Base-by-base conservation (phyloP, 768 basidiomycete species). In the Mycena rebaudengoi region DNA sequence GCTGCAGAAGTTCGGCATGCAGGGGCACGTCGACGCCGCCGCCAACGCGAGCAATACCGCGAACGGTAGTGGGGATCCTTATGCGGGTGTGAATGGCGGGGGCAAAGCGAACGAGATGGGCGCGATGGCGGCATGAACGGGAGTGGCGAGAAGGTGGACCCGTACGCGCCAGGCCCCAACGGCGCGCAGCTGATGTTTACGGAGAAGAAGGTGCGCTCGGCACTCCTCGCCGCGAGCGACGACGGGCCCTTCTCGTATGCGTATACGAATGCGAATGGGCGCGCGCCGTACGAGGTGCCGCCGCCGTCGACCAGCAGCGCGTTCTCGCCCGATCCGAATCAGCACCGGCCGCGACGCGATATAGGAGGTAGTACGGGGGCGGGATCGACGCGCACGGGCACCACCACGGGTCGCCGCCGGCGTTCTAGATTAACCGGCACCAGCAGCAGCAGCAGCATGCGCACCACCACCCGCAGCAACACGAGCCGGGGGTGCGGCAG, bases 241-340 rank as follows among this genome's bases (percentile, higher is more conserved):
- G 66, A 60, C 11, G 62, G 62, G 23, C 66, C 66, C 37, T 67
- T 67, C 23, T 28, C 33, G 33, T 45, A 52, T 40, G 8, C 52
- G 46, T 53, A 66, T n/a, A n/a, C n/a, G 46, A 52, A 66, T n/a
- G n/a, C n/a, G n/a, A n/a, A n/a, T n/a, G n/a, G n/a, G 62, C 61
- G 67, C 13, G 14, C 26, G 6, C 39, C 62, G 65, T 65, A 28
- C 57, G 63, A 44, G 57, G 59, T 56, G 62, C 46, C 41, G 26
- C 60, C 57, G 29, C 39, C 46, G 44, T 50, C 71, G 20, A 33
- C 2, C 32, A 21, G 23, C 7, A n/a, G 25, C 37, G 92, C 91
- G 4, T 94, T 94, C 77, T 93, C 92, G 1, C 91, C 91, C 10
- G 91, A 93, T 68, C 87, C 89, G 10, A 89, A 85, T 66, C 74